Evolutionary conservation across 2,329 filamentous ascomycete genomes (phyloP).

Genomic region (Aspergillus flavus): DNA sequence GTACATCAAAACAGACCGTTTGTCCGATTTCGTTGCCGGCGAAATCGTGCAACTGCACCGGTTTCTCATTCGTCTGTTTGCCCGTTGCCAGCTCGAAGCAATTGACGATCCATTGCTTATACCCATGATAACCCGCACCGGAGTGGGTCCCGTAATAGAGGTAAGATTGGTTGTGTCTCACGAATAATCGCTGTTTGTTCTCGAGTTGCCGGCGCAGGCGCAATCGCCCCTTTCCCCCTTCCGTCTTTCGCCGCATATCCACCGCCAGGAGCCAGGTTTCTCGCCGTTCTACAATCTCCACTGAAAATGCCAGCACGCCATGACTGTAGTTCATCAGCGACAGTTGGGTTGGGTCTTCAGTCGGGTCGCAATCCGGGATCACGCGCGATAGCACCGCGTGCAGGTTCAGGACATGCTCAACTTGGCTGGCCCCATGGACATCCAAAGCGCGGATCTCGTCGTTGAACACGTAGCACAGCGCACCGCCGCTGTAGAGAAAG

Average conservation of each 20-base stretch:
- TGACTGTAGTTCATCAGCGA: slow-evolving; percentile 60
- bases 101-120: slow-evolving; percentile 64
- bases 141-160: slow-evolving; percentile 70
- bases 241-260: slow-evolving; percentile 37
- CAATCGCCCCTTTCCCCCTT: slow-evolving; percentile 35
- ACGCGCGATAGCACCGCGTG: slow-evolving; percentile 43
- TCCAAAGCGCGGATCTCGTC: slow-evolving; percentile 61
- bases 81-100: slow-evolving; percentile 52
- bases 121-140: slow-evolving; percentile 54
- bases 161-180: slow-evolving; percentile 63
- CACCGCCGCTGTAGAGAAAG: slow-evolving; percentile 65
- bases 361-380: slow-evolving; percentile 36
- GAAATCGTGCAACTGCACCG: slow-evolving; percentile 59
- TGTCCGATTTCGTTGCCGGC: slow-evolving; percentile 67
- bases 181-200: slow-evolving; percentile 63
- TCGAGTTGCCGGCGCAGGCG: slow-evolving; percentile 47
- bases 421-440: slow-evolving; percentile 51
- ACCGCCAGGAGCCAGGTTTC: slow-evolving; percentile 59
- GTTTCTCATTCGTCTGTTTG: slow-evolving; percentile 46
- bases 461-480: slow-evolving; percentile 64
- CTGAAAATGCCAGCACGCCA: slow-evolving; percentile 61
- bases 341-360: slow-evolving; percentile 49
- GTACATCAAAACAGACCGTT: slow-evolving; percentile 72
- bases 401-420: slow-evolving; percentile 62
- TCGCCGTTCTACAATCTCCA: slow-evolving; percentile 46